Base-by-base conservation (phyloP, 2,329 filamentous ascomycete genomes). In the Colletotrichum neosansevieriae region DNA sequence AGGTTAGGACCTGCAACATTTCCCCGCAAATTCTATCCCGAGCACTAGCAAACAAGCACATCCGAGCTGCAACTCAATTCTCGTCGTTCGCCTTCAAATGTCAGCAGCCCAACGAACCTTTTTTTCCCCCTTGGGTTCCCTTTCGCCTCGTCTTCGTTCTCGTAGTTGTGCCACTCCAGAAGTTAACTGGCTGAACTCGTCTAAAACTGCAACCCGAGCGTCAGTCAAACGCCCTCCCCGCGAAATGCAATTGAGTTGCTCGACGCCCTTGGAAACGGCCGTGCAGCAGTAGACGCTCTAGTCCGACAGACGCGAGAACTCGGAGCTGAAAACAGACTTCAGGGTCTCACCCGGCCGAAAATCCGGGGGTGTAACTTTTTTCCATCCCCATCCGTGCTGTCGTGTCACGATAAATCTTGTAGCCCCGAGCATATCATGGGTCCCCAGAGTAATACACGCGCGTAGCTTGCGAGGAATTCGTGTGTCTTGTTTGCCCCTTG, bases 331-430 rank as follows among this genome's bases (percentile, higher is more conserved):
- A 50, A 59, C 42, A 54, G 19, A 54, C 17, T 59, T 2, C 57
- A 59, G 32, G 44, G 57, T 59, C 57, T 59, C 57, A 50, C 57
- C 57, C 57, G 19, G 44, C 57, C 32, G 15, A 42, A 34, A 61
- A 44, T 58, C 19, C 47, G 36, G 44, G 49, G 13, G 29, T 32
- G 15, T 12, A 51, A 34, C n/a, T 47, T 42, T 44, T 54, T n/a
- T 3, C 7, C n/a, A 11, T 40, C 51, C 59, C 60, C 60, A 54
- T 67, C 64, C 53, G 60, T 67, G 60, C 60, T 54, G 53, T 17
- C 36, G 64, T 58, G 64, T 58, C 64, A 57, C 42, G 19, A 53
- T 17, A 40, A 36, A 51, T 51, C 13, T 45, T 29, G 36, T 42
- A 32, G 29, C 17, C 19, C 5, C n/a, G 15, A 17, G 3, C 13